These are phyloP conservation scores for Chrysoporthe deuterocubensis DNA, from an alignment of 2,329 filamentous ascomycete species.

Conservation along the genomic window DNA sequence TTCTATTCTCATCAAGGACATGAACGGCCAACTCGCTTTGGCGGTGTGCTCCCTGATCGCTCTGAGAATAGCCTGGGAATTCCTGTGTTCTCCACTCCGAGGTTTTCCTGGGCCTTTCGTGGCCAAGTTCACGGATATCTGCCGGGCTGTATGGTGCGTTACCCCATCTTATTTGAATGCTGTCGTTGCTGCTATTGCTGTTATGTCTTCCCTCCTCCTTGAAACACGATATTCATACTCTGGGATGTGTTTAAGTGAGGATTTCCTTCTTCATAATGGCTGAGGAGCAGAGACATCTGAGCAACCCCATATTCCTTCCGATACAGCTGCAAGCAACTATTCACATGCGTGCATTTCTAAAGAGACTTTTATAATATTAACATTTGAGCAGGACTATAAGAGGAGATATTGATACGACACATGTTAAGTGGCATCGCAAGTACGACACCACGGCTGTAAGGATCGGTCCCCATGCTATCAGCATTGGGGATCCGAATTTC, in stretches of 20 bases:
- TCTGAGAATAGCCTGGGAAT: conserved; percentile 10
- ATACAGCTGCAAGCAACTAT: neutral
- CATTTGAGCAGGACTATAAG: neutral
- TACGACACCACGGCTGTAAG: conserved; percentile 20
- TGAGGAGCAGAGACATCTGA: neutral
- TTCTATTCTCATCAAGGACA: neutral
- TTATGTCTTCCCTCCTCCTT: no score
- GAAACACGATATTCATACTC: neutral
- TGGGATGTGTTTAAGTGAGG: neutral
- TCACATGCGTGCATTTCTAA: no score
- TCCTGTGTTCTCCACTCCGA: conserved; percentile 10
- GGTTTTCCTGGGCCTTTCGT: conserved; percentile 18
- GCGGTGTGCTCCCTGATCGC: neutral
- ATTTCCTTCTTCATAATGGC: no score
- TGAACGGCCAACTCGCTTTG: neutral
- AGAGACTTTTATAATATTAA: no score
- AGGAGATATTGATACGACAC: conserved; percentile 21
- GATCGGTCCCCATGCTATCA: conserved; percentile 21
- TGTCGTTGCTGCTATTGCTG: no score
- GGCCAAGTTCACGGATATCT: conserved; percentile 17
- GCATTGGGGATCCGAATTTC: conserved; percentile 19
- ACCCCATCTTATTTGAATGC: neutral
- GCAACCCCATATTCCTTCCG: neutral
- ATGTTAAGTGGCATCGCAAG: conserved; percentile 19
- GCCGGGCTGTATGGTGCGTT: conserved; percentile 15